These are phyloP conservation scores for Sclerotinia minor DNA, from an alignment of 2,329 filamentous ascomycete species.

Conservation along the genomic window DNA sequence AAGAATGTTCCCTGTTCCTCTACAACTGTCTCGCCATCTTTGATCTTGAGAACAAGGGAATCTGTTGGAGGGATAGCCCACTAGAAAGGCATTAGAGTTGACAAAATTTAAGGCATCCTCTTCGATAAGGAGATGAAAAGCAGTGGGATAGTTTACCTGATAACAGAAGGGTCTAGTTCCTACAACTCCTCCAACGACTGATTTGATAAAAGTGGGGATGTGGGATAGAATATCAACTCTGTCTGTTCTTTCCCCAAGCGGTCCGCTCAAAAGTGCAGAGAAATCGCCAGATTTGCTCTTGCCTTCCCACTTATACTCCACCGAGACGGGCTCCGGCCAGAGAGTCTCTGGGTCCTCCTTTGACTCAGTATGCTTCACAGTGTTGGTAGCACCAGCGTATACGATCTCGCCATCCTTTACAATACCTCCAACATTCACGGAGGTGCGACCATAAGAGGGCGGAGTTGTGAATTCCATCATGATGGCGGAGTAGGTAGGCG, in stretches of 20 bases:
- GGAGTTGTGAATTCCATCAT: conserved; percentile 98
- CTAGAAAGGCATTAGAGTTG: conserved; percentile 48
- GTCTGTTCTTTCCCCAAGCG: conserved; percentile 70
- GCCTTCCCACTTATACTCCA: conserved; percentile 77
- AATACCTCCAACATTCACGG: conserved; percentile 80
- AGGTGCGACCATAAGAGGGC: conserved; percentile 82
- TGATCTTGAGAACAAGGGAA: conserved; percentile 73
- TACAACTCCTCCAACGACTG: conserved; percentile 83
- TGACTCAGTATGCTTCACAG: conserved; percentile 67
- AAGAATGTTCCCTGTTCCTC: conserved; percentile 76
- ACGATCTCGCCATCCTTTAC: conserved; percentile 79
- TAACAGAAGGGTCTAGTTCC: conserved; percentile 98
- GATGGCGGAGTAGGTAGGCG: conserved; percentile 79
- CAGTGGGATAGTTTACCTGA: conserved; percentile 60
- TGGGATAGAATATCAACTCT: conserved; percentile 95
- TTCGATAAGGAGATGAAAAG: not conserved
- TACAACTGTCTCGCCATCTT: conserved; percentile 74
- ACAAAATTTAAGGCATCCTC: not conserved
- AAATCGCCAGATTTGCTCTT: conserved; percentile 75
- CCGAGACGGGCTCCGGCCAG: conserved; percentile 81
- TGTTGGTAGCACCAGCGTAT: conserved; percentile 65
- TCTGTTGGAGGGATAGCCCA: conserved; percentile 64
- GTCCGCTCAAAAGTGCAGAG: conserved; percentile 66
- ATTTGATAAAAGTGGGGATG: conserved; percentile 93
- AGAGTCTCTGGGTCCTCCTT: conserved; percentile 75